phyloP scores from a whole-genome alignment of 768 basidiomycete genomes.

The Termitomyces bulborhizus region DNA sequence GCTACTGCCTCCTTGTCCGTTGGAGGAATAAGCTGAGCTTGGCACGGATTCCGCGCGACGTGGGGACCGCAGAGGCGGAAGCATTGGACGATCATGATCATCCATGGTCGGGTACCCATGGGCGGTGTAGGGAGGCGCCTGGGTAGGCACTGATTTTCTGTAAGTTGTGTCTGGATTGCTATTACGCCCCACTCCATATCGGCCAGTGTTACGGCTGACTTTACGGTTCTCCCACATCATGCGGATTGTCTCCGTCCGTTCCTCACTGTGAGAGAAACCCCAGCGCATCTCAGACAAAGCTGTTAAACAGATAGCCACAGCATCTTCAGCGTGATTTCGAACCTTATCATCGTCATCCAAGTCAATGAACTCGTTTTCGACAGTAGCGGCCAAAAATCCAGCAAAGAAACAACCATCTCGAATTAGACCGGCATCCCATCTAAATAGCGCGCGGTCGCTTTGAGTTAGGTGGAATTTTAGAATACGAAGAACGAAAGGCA shows the following conservation, averaged over 20 bases:
- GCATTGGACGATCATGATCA: constrained; percentile 34
- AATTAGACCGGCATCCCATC: constrained; percentile 81
- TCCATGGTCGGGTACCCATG: constrained; percentile 16
- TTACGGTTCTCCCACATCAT: constrained; percentile 45
- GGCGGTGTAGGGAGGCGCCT: constrained; percentile 14
- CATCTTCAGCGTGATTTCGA: constrained; percentile 33
- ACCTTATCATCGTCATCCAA: constrained; percentile 28
- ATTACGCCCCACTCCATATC: constrained; percentile 6
- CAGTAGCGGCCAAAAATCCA: constrained; percentile 66
- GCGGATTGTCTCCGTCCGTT: constrained; percentile 58
- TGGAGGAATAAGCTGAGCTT: constrained; percentile 41
- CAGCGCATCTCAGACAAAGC: constrained; percentile 83
- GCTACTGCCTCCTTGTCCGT: constrained; percentile 39
- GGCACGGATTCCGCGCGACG: constrained; percentile 47
- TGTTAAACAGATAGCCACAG: constrained; percentile 52
- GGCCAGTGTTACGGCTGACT: constrained; percentile 17
- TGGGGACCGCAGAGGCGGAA: constrained; percentile 39
- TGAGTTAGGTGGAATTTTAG: constrained; percentile 42
- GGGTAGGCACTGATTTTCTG: constrained; percentile 13
- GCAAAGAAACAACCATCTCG: constrained; percentile 90
- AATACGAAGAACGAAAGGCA: constrained; percentile 46
- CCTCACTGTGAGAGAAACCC: constrained; percentile 71
- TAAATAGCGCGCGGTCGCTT: constrained; percentile 49
- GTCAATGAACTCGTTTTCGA: constrained; percentile 40
- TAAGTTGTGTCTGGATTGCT: constrained; percentile 10